Conservation (phyloP, 768 basidiomycete genomes). For the Podaxis pistillaris region DNA sequence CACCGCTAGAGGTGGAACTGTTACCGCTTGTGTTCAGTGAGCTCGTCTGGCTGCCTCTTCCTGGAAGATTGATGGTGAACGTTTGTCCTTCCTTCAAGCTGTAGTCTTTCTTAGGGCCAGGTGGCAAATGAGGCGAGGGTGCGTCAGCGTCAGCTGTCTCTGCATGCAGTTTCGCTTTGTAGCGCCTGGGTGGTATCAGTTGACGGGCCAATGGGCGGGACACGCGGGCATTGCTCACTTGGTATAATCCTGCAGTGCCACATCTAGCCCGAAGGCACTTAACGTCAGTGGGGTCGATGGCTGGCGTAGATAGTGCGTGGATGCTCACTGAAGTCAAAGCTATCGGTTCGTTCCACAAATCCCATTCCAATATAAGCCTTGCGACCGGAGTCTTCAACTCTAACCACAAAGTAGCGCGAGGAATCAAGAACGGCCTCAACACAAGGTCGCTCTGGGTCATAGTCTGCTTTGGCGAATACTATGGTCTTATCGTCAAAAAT, state of each 20-base stretch:
- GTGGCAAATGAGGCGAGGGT: constrained; percentile 66
- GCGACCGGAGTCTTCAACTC: constrained; percentile 84
- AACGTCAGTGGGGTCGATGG: not conserved
- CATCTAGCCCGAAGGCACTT: constrained; percentile 44
- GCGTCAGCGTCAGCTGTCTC: constrained; percentile 37
- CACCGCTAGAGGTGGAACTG: constrained; percentile 26
- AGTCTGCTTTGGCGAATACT: constrained; percentile 89
- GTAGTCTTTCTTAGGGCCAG: constrained; percentile 90
- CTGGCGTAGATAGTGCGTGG: not conserved
- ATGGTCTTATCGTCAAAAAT: constrained; percentile 13
- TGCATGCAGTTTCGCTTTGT: constrained; percentile 61
- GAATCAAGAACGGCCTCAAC: constrained; percentile 98
- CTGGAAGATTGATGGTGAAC: constrained; percentile 88
- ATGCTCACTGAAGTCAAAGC: constrained; percentile 87
- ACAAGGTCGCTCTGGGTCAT: constrained; percentile 72
- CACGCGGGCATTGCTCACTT: constrained; percentile 45
- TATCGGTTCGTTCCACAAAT: constrained; percentile 83
- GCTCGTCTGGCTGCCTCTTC: constrained; percentile 50
- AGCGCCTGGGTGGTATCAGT: constrained; percentile 43
- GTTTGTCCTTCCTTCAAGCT: constrained; percentile 94
- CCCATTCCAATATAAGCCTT: constrained; percentile 95
- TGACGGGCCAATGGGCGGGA: not conserved
- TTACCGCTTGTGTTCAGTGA: constrained; percentile 32
- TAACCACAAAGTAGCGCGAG: constrained; percentile 90
- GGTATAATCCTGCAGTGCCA: constrained; percentile 82